Evolutionary conservation across 1,284 basidiomycete genomes (phyloP).

Genomic region (Ustilago cynodontis): DNA sequence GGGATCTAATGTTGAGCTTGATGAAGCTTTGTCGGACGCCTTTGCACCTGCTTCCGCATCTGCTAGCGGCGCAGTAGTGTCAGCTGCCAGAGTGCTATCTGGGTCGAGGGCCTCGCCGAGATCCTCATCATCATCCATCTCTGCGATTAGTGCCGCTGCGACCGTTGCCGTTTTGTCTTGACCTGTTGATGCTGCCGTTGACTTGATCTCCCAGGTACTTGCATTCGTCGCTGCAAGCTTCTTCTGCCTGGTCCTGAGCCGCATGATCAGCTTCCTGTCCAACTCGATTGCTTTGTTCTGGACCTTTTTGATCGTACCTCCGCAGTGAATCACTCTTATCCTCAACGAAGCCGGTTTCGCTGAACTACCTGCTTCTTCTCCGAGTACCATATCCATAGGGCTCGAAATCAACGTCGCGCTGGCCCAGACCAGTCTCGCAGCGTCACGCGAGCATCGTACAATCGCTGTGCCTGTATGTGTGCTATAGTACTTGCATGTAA

Average conservation of each 20-base stretch:
- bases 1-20: slow-evolving; percentile 17
- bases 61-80: background rate
- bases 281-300: slow-evolving; percentile 55
- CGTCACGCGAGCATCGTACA: slow-evolving; percentile 51
- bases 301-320: slow-evolving; percentile 58
- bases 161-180: background rate
- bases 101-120: slow-evolving; percentile 40
- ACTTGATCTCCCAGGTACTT: background rate
- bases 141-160: background rate
- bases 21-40: background rate
- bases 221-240: slow-evolving; percentile 1
- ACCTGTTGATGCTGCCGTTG: background rate
- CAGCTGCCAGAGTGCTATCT: background rate
- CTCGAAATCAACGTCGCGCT: slow-evolving; percentile 46
- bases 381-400: slow-evolving; percentile 20
- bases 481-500: slow-evolving; percentile 56
- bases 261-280: slow-evolving; percentile 41
- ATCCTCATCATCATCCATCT: slow-evolving; percentile 35
- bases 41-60: background rate
- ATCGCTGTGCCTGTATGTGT: slow-evolving; percentile 51
- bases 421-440: slow-evolving; percentile 48
- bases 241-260: slow-evolving; percentile 28
- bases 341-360: slow-evolving; percentile 16
- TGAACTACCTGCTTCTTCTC: background rate
- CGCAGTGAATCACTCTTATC: slow-evolving; percentile 46